phyloP scores from a whole-genome alignment of 179 eudicot species.

The Vitellaria paradoxa region DNA sequence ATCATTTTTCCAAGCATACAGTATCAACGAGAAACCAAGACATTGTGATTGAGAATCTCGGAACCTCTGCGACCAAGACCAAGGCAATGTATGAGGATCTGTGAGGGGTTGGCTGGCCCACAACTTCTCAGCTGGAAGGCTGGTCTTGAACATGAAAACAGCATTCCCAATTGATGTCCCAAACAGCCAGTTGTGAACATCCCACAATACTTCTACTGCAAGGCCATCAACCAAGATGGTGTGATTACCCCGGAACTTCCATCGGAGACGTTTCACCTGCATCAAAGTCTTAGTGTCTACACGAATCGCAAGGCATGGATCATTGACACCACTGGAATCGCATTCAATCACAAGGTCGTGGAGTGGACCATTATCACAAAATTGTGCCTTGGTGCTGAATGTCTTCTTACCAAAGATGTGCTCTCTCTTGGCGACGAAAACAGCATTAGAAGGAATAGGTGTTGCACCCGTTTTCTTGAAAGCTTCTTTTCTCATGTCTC shows the following conservation, averaged over 20 bases:
- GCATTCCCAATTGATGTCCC: slow-evolving; percentile 55
- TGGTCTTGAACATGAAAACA: slow-evolving; percentile 67
- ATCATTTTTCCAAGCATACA: slow-evolving; percentile 85
- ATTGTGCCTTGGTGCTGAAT: slow-evolving; percentile 54
- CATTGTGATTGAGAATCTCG: slow-evolving; percentile 46
- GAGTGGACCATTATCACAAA: slow-evolving; percentile 43
- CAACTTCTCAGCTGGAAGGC: slow-evolving; percentile 54
- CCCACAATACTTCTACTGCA: slow-evolving; percentile 72
- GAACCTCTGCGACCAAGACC: slow-evolving; percentile 59
- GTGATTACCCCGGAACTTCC: slow-evolving; percentile 79
- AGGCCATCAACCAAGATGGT: slow-evolving; percentile 65
- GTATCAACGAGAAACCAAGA: slow-evolving; percentile 58
- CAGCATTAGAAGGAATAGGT: slow-evolving; percentile 31
- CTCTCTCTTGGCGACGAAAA: slow-evolving; percentile 54
- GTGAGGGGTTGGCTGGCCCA: slow-evolving; percentile 50
- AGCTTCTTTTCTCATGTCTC: slow-evolving; percentile 75
- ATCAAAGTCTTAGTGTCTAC: slow-evolving; percentile 58
- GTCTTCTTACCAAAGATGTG: slow-evolving; percentile 69
- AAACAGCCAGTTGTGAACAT: slow-evolving; percentile 77
- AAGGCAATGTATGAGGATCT: slow-evolving; percentile 39
- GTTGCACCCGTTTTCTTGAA: slow-evolving; percentile 47
- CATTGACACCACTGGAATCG: slow-evolving; percentile 42
- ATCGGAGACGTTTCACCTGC: slow-evolving; percentile 64
- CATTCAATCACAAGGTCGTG: slow-evolving; percentile 68
- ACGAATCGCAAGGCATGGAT: slow-evolving; percentile 52